Conservation (phyloP, 139 green algal genomes). For the Medakamo hakoo region DNA sequence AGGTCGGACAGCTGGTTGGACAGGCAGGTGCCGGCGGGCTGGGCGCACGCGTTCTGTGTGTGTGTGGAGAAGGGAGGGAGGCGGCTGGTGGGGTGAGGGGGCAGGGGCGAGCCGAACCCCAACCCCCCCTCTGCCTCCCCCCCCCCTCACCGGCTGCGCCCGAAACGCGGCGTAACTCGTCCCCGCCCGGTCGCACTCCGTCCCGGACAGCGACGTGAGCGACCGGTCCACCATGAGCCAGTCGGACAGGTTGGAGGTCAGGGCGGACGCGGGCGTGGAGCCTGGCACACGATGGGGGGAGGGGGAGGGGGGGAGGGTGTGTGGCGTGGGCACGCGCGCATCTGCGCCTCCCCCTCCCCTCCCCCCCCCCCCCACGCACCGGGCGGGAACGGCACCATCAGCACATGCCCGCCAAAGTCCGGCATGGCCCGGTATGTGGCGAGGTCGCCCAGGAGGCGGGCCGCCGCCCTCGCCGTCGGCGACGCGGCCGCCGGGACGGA, state of each 20-base stretch:
- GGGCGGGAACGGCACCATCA: constrained; percentile 6
- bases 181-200: constrained; percentile 33
- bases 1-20: constrained; percentile 41
- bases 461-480: constrained; percentile 16
- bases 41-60: constrained; percentile 9
- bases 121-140: too few relatives aligned
- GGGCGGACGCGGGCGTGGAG: background rate
- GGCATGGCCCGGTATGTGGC: constrained; percentile 40
- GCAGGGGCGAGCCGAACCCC: too few relatives aligned
- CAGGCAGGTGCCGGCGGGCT: constrained; percentile 26
- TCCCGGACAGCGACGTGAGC: constrained; percentile 13
- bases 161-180: constrained; percentile 29
- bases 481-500: constrained; percentile 3
- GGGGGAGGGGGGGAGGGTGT: too few relatives aligned
- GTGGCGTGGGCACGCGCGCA: too few relatives aligned
- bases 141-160: constrained; percentile 3
- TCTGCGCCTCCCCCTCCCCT: too few relatives aligned
- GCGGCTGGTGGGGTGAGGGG: too few relatives aligned
- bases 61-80: too few relatives aligned
- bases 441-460: constrained; percentile 48
- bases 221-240: constrained; percentile 46
- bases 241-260: constrained; percentile 20
- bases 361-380: too few relatives aligned
- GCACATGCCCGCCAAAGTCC: constrained; percentile 25
- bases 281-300: too few relatives aligned